Conservation (phyloP, 2,329 filamentous ascomycete species). For the Arthrocladium fulminans region DNA sequence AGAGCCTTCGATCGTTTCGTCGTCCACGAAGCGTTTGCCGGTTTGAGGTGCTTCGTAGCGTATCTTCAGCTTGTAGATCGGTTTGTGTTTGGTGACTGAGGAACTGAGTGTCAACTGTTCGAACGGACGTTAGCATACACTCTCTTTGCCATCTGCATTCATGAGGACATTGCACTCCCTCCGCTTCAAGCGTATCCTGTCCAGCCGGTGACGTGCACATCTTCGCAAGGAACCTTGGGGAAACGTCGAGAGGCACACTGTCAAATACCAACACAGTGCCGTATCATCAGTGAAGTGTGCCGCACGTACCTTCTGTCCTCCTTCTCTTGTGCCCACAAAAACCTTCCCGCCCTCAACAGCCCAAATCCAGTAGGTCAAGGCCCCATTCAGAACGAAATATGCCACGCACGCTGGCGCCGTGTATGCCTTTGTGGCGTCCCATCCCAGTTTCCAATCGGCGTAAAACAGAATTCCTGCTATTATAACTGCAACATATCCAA, state of each 20-base stretch:
- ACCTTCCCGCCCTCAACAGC: conserved; percentile 71
- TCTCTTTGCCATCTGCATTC: neutral
- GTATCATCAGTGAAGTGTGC: neutral
- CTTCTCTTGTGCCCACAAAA: conserved; percentile 65
- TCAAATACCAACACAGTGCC: neutral
- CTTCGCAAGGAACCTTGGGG: neutral
- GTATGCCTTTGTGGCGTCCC: conserved; percentile 73
- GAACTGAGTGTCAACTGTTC: conserved; percentile 63
- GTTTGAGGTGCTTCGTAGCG: conserved; percentile 31
- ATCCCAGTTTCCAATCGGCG: conserved; percentile 86
- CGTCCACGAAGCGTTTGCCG: conserved; percentile 34
- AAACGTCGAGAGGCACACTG: neutral
- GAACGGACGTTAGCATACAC: conserved; percentile 5
- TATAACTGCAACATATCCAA: conserved; percentile 74
- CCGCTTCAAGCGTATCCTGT: too few species aligned
- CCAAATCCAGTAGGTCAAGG: conserved; percentile 76
- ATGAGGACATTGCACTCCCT: neutral
- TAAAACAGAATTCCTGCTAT: conserved; percentile 77
- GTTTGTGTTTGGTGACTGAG: conserved; percentile 67
- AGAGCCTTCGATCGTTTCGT: conserved; percentile 42
- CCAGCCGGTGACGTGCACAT: too few species aligned
- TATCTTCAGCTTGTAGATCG: conserved; percentile 69
- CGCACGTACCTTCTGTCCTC: conserved; percentile 52
- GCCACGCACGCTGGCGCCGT: conserved; percentile 68
- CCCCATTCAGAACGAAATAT: conserved; percentile 71